A percentile compares a stretch with the other conserved stretches of the same genome.
These are phyloP conservation scores for Boletus sp. DNA, from an alignment of 768 basidiomycete genomes.

Conservation along the genomic window DNA sequence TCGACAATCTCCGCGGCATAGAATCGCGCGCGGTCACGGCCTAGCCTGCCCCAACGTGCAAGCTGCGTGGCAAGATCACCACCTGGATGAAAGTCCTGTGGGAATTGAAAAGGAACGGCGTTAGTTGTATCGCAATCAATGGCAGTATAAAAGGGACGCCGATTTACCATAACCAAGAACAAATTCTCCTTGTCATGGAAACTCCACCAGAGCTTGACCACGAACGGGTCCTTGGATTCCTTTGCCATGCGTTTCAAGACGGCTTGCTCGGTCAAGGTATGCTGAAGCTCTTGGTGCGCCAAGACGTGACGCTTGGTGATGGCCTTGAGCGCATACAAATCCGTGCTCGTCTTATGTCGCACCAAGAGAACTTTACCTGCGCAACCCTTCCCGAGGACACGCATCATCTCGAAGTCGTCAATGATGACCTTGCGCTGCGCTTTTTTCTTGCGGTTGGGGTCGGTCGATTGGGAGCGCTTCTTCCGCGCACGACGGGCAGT, in stretches of 20 bases:
- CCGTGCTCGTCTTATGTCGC: conserved; percentile 65
- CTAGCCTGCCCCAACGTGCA: conserved; percentile 91
- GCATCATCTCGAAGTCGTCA: conserved; percentile 96
- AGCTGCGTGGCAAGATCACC: conserved; percentile 98
- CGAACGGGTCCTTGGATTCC: conserved; percentile 85
- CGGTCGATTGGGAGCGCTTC: conserved; percentile 51
- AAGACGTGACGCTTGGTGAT: conserved; percentile 97
- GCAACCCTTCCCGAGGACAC: conserved; percentile 95
- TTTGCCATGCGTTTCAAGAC: conserved; percentile 94
- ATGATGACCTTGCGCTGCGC: conserved; percentile 68
- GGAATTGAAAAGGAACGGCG: conserved; percentile 12
- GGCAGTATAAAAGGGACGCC: conserved; percentile 15
- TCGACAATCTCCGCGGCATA: conserved; percentile 98
- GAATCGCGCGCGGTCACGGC: conserved; percentile 91
- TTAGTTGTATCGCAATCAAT: conserved; percentile 9
- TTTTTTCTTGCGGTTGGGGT: conserved; percentile 54
- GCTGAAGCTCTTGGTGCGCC: conserved; percentile 93
- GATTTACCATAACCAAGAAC: conserved; percentile 87
- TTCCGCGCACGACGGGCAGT: conserved; percentile 47
- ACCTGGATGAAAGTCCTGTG: conserved; percentile 89
- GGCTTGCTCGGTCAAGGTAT: conserved; percentile 94
- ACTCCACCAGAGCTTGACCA: conserved; percentile 94
- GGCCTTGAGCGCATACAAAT: conserved; percentile 91
- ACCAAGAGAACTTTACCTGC: conserved; percentile 96
- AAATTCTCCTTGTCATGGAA: conserved; percentile 98